Evolutionary conservation across 108 stramenopile genomes (phyloP).

Genomic region (Licmophora abbreviata): DNA sequence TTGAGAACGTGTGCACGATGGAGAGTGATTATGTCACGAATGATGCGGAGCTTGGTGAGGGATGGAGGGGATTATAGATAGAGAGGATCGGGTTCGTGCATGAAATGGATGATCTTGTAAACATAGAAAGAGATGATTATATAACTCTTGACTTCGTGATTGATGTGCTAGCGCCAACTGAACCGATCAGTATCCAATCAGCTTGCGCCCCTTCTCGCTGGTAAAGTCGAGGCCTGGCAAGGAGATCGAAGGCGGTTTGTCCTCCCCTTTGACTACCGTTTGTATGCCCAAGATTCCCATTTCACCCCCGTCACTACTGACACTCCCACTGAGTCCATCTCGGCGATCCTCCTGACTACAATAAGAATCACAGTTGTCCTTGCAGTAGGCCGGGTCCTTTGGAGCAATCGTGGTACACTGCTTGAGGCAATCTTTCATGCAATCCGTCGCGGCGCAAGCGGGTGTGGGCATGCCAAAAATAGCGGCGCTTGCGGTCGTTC

Average conservation of each 20-base stretch:
- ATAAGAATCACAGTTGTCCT: slow-evolving; percentile 49
- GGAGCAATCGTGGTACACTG: slow-evolving; percentile 72
- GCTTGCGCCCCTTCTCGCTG: slow-evolving; percentile 40
- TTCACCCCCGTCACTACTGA: slow-evolving; percentile 52
- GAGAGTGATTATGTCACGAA: slow-evolving; percentile 95
- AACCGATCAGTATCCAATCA: slow-evolving; percentile 49
- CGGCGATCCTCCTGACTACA: slow-evolving; percentile 67
- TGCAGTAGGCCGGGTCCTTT: slow-evolving; percentile 59
- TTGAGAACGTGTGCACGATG: slow-evolving; percentile 94
- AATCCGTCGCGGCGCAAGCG: slow-evolving; percentile 41
- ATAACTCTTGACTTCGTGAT: too few species aligned
- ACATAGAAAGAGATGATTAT: neutral
- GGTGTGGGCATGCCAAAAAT: neutral
- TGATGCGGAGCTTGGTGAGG: slow-evolving; percentile 75
- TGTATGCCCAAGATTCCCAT: slow-evolving; percentile 55
- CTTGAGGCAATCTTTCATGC: slow-evolving; percentile 62
- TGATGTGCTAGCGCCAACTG: neutral
- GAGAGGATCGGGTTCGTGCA: neutral
- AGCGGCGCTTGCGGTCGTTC: too few species aligned
- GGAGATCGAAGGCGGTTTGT: slow-evolving; percentile 58
- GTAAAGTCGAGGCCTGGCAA: slow-evolving; percentile 76
- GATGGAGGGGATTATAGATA: slow-evolving; percentile 58
- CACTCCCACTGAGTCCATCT: slow-evolving; percentile 73
- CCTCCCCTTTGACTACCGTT: slow-evolving; percentile 79
- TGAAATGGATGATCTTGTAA: neutral